Evolutionary conservation across 257 asterid genomes (phyloP).

Genomic region (Nicotiana knightiana): DNA sequence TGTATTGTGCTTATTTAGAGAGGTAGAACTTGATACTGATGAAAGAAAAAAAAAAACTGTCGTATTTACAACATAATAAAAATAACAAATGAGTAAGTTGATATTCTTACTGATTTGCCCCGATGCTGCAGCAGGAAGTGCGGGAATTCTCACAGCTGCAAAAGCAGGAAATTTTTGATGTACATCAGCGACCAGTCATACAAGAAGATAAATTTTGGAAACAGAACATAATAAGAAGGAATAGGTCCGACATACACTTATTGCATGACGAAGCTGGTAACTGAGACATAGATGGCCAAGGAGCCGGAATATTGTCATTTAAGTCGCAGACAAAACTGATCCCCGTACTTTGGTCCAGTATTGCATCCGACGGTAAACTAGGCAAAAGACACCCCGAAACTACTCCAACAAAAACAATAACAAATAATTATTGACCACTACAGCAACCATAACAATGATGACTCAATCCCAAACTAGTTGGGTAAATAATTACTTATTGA

Average conservation of each 20-base stretch:
- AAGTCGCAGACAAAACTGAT: conserved; percentile 88
- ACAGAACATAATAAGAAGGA: background rate
- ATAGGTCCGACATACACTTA: conserved; percentile 44
- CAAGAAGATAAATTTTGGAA: background rate
- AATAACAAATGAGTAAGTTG: background rate
- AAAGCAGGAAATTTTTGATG: background rate
- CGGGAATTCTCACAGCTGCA: conserved; percentile 88
- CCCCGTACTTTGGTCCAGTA: conserved; percentile 63
- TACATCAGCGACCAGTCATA: background rate
- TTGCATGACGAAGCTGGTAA: conserved; percentile 77
- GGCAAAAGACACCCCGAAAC: conserved; percentile 95
- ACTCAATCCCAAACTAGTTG: background rate
- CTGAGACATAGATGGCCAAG: conserved; percentile 80
- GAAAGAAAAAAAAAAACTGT: too few species aligned
- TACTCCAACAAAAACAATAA: conserved; percentile 17
- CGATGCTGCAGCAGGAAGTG: conserved; percentile 97
- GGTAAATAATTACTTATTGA: background rate
- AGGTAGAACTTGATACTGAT: background rate
- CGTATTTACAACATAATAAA: background rate
- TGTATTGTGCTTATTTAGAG: background rate
- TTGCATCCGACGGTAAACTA: conserved; percentile 87
- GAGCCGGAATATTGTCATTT: conserved; percentile 96
- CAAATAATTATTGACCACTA: background rate
- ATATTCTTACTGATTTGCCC: conserved; percentile 67
- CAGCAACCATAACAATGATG: background rate